A percentile compares a stretch with the other conserved stretches of the same genome.
phyloP scores from a whole-genome alignment of 441 rosid species.

The Bruguiera hainesii region DNA sequence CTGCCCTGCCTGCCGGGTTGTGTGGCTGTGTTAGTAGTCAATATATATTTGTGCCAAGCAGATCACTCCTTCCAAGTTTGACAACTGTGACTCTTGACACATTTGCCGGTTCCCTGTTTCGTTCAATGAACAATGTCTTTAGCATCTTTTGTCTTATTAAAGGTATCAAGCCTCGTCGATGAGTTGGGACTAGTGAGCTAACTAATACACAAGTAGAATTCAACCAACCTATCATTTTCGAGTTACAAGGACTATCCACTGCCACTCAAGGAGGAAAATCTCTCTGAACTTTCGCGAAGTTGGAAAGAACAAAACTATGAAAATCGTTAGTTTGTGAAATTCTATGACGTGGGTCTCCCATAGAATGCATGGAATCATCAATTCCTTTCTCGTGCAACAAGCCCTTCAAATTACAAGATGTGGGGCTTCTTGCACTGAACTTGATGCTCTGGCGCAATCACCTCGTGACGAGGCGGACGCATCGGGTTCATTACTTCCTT shows the following conservation, averaged over 20 bases:
- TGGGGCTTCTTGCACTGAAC: background rate
- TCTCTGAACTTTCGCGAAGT: too few species aligned
- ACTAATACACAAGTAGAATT: background rate
- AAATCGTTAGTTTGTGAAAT: too few species aligned
- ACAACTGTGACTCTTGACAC: slow-evolving; percentile 12
- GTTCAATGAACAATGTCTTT: slow-evolving; percentile 24
- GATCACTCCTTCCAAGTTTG: background rate
- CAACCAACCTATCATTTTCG: too few species aligned
- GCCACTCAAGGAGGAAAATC: too few species aligned
- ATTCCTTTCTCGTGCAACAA: too few species aligned
- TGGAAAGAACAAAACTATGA: too few species aligned
- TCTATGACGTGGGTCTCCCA: too few species aligned
- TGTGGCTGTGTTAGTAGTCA: slow-evolving; percentile 1
- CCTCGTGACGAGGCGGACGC: background rate
- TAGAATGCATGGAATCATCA: too few species aligned
- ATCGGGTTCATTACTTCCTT: background rate
- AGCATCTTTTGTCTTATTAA: background rate
- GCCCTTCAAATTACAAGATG: background rate
- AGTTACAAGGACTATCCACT: too few species aligned
- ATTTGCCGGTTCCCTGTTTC: slow-evolving; percentile 15
- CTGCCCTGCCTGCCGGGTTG: background rate
- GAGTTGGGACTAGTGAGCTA: slow-evolving; percentile 3
- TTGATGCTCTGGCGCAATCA: background rate
- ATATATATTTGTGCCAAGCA: slow-evolving; percentile 18
- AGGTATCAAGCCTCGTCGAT: background rate